Conservation (phyloP, 768 basidiomycete genomes). For the Grammothele lineata region DNA sequence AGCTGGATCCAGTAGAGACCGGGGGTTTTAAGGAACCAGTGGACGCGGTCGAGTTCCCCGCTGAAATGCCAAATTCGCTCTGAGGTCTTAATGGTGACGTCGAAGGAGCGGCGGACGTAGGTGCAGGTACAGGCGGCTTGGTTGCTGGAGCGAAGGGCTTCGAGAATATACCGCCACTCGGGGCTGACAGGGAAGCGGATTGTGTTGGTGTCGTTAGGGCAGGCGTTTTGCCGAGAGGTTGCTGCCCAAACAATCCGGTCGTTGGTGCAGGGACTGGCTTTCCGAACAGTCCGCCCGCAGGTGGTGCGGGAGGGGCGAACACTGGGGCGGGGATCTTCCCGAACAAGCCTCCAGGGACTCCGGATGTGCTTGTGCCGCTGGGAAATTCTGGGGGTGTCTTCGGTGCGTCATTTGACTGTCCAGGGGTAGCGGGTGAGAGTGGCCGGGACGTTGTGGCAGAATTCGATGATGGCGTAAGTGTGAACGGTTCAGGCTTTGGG, state of each 20-base stretch:
- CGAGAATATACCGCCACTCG: background rate
- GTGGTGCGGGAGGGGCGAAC: background rate
- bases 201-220: background rate
- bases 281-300: slow-evolving; percentile 1
- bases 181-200: too few relatives aligned
- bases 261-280: too few relatives aligned
- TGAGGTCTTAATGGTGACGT: too few relatives aligned
- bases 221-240: background rate
- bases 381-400: too few relatives aligned
- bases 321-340: slow-evolving; percentile 2
- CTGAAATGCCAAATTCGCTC: too few relatives aligned
- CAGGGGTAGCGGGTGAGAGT: too few relatives aligned
- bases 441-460: too few relatives aligned
- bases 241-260: too few relatives aligned
- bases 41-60: too few relatives aligned
- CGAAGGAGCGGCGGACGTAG: slow-evolving; percentile 1
- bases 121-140: background rate
- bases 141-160: background rate
- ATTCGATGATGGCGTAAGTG: background rate
- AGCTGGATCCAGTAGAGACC: background rate
- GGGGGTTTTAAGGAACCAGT: background rate
- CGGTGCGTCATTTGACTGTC: too few relatives aligned
- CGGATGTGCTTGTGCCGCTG: too few relatives aligned
- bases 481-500: slow-evolving; percentile 14
- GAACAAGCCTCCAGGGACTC: too few relatives aligned